Percentiles rank a stretch among this genome's conserved stretches.
Evolutionary conservation across 1,284 basidiomycete species (phyloP).

Genomic region (Pascua sp.): DNA sequence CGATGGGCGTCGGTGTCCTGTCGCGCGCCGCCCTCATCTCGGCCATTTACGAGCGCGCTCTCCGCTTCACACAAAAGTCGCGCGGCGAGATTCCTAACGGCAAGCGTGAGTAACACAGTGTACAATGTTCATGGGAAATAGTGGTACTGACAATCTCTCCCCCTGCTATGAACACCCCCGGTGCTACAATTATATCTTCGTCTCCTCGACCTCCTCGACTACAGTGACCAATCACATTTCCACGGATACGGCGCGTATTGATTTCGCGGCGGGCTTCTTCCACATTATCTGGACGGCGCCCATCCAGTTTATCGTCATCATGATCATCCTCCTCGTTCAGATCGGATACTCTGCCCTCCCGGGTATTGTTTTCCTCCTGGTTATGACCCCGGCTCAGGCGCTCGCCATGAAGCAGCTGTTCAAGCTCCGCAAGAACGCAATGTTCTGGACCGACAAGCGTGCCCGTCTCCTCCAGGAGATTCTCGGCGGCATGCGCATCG

Average conservation of each 20-base stretch:
- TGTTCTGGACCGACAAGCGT: slow-evolving; percentile 73
- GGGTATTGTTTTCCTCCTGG: slow-evolving; percentile 63
- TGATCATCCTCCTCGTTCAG: slow-evolving; percentile 51
- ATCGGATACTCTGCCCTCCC: slow-evolving; percentile 55
- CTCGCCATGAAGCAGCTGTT: slow-evolving; percentile 73
- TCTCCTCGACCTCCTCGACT: not conserved
- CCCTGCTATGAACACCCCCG: not conserved
- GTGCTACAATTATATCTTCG: not conserved
- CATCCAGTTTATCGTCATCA: slow-evolving; percentile 50
- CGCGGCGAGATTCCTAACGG: slow-evolving; percentile 80
- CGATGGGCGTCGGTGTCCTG: slow-evolving; percentile 70
- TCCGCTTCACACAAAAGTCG: slow-evolving; percentile 73
- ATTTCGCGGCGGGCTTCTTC: slow-evolving; percentile 81
- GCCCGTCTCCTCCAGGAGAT: slow-evolving; percentile 58
- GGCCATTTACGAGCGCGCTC: slow-evolving; percentile 75
- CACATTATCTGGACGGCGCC: slow-evolving; percentile 65
- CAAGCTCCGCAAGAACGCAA: slow-evolving; percentile 65
- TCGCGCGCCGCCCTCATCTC: slow-evolving; percentile 82
- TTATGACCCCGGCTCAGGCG: slow-evolving; percentile 64
- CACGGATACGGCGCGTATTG: slow-evolving; percentile 74
- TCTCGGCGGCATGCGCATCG: slow-evolving; percentile 77
- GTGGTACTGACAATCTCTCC: not conserved
- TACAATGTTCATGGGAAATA: not conserved
- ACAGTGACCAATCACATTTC: slow-evolving; percentile 78
- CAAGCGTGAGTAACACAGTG: slow-evolving; percentile 53